Percentiles rank a stretch among this genome's conserved stretches.
Evolutionary conservation across 1,284 basidiomycete species (phyloP).

Genomic region (Trametes sp.): DNA sequence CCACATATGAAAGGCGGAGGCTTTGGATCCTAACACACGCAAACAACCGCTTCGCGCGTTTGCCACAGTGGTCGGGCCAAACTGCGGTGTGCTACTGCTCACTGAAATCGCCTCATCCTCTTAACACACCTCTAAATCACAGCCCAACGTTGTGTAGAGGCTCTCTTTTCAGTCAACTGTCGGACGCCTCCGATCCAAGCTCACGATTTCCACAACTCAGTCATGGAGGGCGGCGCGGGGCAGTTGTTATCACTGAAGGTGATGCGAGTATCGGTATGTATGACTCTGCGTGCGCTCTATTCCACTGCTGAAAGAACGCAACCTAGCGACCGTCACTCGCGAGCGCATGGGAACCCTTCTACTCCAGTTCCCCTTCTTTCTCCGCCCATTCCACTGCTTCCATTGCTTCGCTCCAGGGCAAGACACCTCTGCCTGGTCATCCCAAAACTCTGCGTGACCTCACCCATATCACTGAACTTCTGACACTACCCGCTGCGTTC

Average conservation of each 20-base stretch:
- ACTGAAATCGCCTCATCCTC: neutral
- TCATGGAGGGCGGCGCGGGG: conserved; percentile 59
- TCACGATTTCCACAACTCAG: neutral
- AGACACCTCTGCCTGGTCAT: conserved; percentile 68
- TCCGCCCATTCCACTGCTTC: conserved; percentile 80
- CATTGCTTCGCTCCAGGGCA: conserved; percentile 78
- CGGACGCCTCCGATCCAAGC: too few species aligned
- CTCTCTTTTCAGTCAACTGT: too few species aligned
- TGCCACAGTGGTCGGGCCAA: neutral
- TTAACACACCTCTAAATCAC: too few species aligned
- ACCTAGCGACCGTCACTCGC: conserved; percentile 76
- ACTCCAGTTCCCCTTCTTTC: conserved; percentile 80
- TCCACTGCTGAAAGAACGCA: neutral
- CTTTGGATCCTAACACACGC: conserved; percentile 39
- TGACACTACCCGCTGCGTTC: conserved; percentile 79
- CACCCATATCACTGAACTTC: conserved; percentile 72
- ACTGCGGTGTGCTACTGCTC: neutral
- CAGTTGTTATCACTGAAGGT: conserved; percentile 80
- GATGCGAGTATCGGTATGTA: conserved; percentile 78
- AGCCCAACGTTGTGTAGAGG: too few species aligned
- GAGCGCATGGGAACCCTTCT: conserved; percentile 83
- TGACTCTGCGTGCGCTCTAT: neutral
- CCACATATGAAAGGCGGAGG: conserved; percentile 27
- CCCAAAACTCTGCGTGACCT: conserved; percentile 84
- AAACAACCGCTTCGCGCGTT: conserved; percentile 31